phyloP scores from a whole-genome alignment of 75 land plant genomes.

The Sequoia sempervirens region DNA sequence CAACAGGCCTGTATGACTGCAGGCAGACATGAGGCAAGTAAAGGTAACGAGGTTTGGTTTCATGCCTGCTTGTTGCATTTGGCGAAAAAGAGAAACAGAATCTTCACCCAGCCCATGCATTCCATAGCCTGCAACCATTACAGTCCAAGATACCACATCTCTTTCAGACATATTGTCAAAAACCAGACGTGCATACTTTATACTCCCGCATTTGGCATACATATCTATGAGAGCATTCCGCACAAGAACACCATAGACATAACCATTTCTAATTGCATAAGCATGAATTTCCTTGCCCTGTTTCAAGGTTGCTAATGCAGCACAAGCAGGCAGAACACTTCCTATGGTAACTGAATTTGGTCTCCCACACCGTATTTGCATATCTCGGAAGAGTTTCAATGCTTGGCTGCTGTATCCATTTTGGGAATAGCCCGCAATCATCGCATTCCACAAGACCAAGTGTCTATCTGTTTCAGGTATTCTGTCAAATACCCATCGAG shows the following conservation, averaged over 20 bases:
- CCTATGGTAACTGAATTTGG: conserved; percentile 5
- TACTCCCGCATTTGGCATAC: conserved; percentile 16
- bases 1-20: conserved; percentile 16
- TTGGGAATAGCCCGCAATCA: conserved; percentile 16
- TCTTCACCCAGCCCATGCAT: conserved; percentile 14
- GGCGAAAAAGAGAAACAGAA: conserved; percentile 6
- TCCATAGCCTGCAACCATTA: conserved; percentile 13
- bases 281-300: conserved; percentile 9
- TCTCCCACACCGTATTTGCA: neutral
- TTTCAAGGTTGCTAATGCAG: neutral
- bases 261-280: conserved; percentile 5
- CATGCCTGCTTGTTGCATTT: conserved; percentile 10
- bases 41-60: conserved; percentile 10
- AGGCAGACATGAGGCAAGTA: conserved; percentile 11
- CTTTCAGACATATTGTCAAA: conserved; percentile 13
- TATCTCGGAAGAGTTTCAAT: conserved; percentile 3
- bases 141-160: conserved; percentile 16
- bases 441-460: conserved; percentile 12
- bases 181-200: conserved; percentile 10
- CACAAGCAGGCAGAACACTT: conserved; percentile 5
- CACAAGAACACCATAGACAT: neutral
- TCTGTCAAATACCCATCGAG: conserved; percentile 11
- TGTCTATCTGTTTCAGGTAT: conserved; percentile 7
- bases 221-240: conserved; percentile 17
- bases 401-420: conserved; percentile 1